These are phyloP conservation scores for Magnolia kwangsiensis DNA, from an alignment of 164 flowering plant genomes.

Conservation along the genomic window DNA sequence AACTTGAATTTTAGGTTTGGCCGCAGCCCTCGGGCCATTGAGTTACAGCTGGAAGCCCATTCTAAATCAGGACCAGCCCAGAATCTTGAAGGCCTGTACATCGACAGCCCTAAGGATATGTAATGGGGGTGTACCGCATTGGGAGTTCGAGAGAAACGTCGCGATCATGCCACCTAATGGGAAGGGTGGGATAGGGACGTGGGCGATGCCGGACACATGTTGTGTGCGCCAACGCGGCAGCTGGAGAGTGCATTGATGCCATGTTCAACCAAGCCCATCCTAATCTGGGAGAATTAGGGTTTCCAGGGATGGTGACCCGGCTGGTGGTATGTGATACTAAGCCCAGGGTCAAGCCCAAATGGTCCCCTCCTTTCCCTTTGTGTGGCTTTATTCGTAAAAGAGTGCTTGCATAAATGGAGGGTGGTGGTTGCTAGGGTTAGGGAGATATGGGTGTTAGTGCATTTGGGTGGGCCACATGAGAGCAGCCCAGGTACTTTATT, in stretches of 20 bases:
- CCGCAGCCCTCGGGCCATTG: too few relatives aligned
- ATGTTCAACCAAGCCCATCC: background rate
- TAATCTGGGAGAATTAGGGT: constrained; percentile 4
- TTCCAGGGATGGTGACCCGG: background rate
- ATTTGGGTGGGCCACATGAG: constrained; percentile 3
- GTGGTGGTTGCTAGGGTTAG: background rate
- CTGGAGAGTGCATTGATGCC: constrained; percentile 5
- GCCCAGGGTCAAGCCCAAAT: background rate
- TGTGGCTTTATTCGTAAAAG: constrained; percentile 1
- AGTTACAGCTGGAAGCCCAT: background rate
- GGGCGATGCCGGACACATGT: constrained; percentile 7
- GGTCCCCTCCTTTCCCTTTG: background rate
- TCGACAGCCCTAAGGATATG: background rate
- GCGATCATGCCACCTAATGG: constrained; percentile 14
- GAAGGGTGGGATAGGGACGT: constrained; percentile 6
- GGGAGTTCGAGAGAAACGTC: constrained; percentile 9
- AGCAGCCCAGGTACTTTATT: constrained; percentile 5
- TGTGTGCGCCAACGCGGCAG: constrained; percentile 5
- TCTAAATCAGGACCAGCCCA: background rate
- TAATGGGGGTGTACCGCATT: background rate
- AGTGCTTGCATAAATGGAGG: background rate
- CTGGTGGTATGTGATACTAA: background rate
- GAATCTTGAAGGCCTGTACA: background rate
- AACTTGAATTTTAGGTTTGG: too few relatives aligned
- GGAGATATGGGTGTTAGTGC: background rate